Evolutionary conservation across 2,329 filamentous ascomycete genomes (phyloP).

Genomic region (Trichoderma semiorbis): DNA sequence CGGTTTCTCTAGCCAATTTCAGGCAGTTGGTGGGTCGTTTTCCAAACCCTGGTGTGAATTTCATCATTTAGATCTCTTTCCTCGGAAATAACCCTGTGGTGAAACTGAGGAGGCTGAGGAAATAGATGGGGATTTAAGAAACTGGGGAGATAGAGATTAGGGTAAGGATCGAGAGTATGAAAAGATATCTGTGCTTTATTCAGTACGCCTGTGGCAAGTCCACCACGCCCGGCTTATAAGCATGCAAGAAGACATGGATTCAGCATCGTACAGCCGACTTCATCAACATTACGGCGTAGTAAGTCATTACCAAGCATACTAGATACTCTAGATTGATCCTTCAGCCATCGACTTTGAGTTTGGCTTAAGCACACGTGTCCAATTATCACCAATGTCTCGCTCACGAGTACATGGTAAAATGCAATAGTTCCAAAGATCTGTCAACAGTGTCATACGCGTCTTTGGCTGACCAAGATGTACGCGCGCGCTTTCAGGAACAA

Average conservation of each 20-base stretch:
- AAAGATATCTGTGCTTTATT: neutral
- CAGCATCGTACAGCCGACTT: neutral
- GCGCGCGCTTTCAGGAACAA: neutral
- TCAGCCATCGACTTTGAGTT: neutral
- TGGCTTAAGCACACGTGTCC: neutral
- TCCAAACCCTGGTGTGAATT: neutral
- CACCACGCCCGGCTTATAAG: neutral
- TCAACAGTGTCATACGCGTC: neutral
- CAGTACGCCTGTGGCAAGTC: neutral
- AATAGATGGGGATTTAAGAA: neutral
- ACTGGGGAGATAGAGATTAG: neutral
- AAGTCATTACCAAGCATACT: neutral
- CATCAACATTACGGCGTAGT: neutral
- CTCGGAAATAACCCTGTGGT: neutral
- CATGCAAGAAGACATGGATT: neutral
- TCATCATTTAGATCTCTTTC: neutral
- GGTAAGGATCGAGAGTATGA: neutral
- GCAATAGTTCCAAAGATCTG: neutral
- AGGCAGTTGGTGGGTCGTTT: neutral
- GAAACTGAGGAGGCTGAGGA: neutral
- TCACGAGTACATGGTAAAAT: neutral
- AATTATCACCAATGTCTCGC: neutral
- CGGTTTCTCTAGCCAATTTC: neutral
- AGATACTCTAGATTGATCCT: neutral
- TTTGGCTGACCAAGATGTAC: neutral